Evolutionary conservation across 208 protist genomes (phyloP), one percentile per base, ranked within the genome.

Genomic region (Leishmania mexicana): DNA sequence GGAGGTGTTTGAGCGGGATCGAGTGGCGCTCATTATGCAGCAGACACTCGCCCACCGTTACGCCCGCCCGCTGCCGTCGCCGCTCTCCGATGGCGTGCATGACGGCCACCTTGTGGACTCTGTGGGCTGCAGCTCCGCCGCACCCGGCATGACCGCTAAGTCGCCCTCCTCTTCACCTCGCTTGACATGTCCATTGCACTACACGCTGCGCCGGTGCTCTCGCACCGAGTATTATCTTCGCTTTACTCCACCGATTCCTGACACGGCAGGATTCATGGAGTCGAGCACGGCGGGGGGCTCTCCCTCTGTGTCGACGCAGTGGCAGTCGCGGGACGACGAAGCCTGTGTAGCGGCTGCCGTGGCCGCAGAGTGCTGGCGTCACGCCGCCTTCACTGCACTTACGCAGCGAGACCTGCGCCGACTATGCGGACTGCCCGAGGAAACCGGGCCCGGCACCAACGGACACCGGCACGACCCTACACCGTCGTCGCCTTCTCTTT

Each of bases 131-230:
- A 42, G 28, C 62, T 10, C 17, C 47, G 31, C 62, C 13, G 35
- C 76, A 35, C 35, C 47, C 5, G 62, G 13, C 47, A 38, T 67
- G 13, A n/a, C 24, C 62, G 6, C 21, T 28, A 35, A 6, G 45
- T 47, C 76, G 47, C 49, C 72, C 7, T 60, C 51, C 49, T 76
- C 51, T 1, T 2, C 49, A 51, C 82, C 58, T 47, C 82, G 78
- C 35, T 74, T 85, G 62, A 45, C 38, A 31, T 82, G 28, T 6
- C 78, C 83, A 7, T 35, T 24, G 17, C 74, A 86, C 45, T 86
- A 83, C 78, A 86, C 73, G n/a, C 42, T 86, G n/a, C 83, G 83
- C 21, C 57, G 13, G 11, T 62, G 62, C 74, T 86, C 83, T 38
- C 83, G 83, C 78, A 86, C 83, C 5, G 71, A 40, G 82, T 68